A percentile compares a stretch with the other conserved stretches of the same genome.
These are phyloP conservation scores for Hortaea werneckii DNA, from an alignment of 2,329 filamentous ascomycete species.

Conservation along the genomic window DNA sequence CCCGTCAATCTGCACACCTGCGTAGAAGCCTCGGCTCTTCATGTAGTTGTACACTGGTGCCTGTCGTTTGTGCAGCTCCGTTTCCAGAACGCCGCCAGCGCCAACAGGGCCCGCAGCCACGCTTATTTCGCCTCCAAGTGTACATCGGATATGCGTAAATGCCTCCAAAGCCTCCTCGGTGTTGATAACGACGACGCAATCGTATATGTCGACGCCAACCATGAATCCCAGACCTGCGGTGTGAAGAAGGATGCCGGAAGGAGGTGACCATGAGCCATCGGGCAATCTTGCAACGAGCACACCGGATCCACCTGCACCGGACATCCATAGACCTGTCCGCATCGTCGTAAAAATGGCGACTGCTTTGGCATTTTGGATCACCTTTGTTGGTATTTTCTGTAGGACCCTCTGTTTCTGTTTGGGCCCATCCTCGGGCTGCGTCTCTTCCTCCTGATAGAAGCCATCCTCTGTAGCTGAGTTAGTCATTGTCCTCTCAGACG, in stretches of 20 bases:
- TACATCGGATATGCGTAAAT: constrained; percentile 69
- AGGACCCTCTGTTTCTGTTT: constrained; percentile 54
- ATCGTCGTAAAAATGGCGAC: constrained; percentile 93
- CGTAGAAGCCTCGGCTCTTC: constrained; percentile 82
- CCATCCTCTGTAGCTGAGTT: constrained; percentile 45
- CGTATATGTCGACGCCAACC: constrained; percentile 87
- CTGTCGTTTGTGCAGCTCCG: constrained; percentile 56
- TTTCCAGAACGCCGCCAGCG: constrained; percentile 62
- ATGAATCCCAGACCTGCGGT: constrained; percentile 83
- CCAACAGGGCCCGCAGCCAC: constrained; percentile 69
- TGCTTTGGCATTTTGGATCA: constrained; percentile 81
- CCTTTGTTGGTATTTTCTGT: constrained; percentile 74
- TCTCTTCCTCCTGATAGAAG: constrained; percentile 51
- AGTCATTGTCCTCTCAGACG: not conserved
- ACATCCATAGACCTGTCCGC: constrained; percentile 85
- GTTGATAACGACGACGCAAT: constrained; percentile 89
- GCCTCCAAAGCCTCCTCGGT: constrained; percentile 72
- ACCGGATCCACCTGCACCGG: constrained; percentile 81
- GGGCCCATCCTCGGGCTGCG: constrained; percentile 37
- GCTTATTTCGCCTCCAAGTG: constrained; percentile 70
- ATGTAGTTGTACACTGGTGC: constrained; percentile 75
- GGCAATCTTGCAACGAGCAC: constrained; percentile 74
- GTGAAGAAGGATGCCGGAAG: constrained; percentile 82
- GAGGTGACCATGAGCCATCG: constrained; percentile 84
- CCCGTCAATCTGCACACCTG: constrained; percentile 76